These are phyloP conservation scores for Heliamphora exappendiculata DNA, from an alignment of 148 eudicot genomes.

Conservation along the genomic window DNA sequence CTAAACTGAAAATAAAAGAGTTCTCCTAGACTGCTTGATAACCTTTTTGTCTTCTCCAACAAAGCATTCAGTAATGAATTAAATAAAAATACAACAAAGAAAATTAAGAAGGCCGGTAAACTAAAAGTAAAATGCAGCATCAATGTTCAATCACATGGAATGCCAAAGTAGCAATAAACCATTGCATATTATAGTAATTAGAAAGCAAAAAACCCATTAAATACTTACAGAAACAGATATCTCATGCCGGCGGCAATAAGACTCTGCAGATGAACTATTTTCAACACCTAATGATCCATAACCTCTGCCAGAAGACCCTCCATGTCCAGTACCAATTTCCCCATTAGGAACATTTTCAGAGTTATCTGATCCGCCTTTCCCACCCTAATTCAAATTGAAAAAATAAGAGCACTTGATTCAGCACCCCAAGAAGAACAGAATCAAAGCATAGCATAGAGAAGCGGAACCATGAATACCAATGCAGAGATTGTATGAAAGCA, in stretches of 20 bases:
- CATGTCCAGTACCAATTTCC: slow-evolving; percentile 9
- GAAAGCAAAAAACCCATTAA: neutral
- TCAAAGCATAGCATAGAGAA: neutral
- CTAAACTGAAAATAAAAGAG: neutral
- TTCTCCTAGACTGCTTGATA: neutral
- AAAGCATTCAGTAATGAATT: no score
- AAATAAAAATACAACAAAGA: no score
- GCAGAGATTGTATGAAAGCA: neutral
- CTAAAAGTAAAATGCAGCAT: neutral
- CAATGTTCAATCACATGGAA: neutral
- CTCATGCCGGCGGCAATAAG: slow-evolving; percentile 75
- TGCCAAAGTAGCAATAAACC: neutral
- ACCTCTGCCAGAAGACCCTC: slow-evolving; percentile 20
- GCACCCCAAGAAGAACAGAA: neutral
- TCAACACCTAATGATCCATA: slow-evolving; percentile 29
- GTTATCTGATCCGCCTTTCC: slow-evolving; percentile 24
- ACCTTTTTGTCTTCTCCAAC: neutral
- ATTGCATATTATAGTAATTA: neutral
- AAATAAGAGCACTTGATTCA: neutral
- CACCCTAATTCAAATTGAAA: slow-evolving; percentile 35
- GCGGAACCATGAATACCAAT: neutral
- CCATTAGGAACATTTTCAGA: slow-evolving; percentile 26
- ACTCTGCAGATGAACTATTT: slow-evolving; percentile 55
- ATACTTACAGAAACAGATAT: slow-evolving; percentile 76
- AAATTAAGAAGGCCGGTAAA: no score